Conservation (phyloP, 2,329 filamentous ascomycete species). For the Neonectria magnoliae region DNA sequence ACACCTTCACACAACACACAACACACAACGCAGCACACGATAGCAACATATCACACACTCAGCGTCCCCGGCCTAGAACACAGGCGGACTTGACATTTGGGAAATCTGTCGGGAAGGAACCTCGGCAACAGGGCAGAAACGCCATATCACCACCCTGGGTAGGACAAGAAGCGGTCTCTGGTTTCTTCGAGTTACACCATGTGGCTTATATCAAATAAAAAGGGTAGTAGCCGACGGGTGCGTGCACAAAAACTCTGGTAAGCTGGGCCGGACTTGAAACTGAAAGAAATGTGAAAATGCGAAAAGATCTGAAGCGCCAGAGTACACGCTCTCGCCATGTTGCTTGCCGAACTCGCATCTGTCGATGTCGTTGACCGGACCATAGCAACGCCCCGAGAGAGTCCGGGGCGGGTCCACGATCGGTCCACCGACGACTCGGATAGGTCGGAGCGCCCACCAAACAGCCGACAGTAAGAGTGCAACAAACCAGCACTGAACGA, state of each 20-base stretch:
- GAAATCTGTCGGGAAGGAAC: slow-evolving; percentile 32
- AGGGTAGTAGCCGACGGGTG: neutral
- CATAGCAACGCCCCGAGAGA: slow-evolving; percentile 9
- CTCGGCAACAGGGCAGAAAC: slow-evolving; percentile 2
- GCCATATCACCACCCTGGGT: neutral
- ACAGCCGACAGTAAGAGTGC: neutral
- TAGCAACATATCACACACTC: neutral
- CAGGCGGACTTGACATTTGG: slow-evolving; percentile 3
- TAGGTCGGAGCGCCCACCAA: slow-evolving; percentile 10
- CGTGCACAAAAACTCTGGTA: neutral
- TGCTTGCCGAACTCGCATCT: neutral
- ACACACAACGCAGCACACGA: neutral
- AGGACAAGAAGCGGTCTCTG: slow-evolving; percentile 15
- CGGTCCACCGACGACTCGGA: slow-evolving; percentile 24
- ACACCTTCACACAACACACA: neutral
- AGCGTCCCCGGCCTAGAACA: neutral
- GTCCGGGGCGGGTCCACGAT: slow-evolving; percentile 15
- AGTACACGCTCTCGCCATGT: neutral
- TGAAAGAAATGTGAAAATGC: too few species aligned
- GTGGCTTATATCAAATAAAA: neutral
- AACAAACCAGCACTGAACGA: neutral
- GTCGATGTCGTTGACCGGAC: slow-evolving; percentile 16
- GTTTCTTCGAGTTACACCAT: neutral
- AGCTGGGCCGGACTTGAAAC: neutral
- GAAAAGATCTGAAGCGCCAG: neutral